Base-by-base conservation (phyloP, 73 alveolate genomes). In the Breviolum minutum region DNA sequence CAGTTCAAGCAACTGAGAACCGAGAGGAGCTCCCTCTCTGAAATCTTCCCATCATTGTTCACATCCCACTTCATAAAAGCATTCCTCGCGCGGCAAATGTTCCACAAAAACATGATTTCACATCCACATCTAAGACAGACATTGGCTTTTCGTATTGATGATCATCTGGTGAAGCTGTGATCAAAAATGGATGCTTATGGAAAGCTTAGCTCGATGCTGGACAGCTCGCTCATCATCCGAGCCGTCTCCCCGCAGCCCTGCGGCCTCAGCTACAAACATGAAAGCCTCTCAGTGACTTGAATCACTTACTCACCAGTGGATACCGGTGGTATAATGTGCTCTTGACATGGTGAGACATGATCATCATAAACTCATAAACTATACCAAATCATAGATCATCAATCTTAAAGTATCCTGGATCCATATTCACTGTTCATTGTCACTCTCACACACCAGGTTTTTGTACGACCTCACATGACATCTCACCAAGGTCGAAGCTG, bases 31-130 rank as follows among this genome's bases (percentile, higher is more conserved):
- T 89, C 96, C 70, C 96, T 40, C 71, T 89, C 96, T 13, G 96
- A 89, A 9, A 89, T 89, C 96, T 89, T 89, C 60, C 96, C 96
- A 69, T 89, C 96, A 61, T 89, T 69, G 96, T 89, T 89, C 62
- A 89, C 96, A 80, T 89, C 96, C 96, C 96, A 89, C 71, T 89
- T 89, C 0, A 86, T 86, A 40, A 89, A 89, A 69, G 86, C 82
- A 60, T 10, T 89, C 96, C 96, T 89, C 54, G 30, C 68, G 16
- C n/a, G 11, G 63, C 61, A 27, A 40, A 68, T 17, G 77, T 68
- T 22, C 3, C 3, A 22, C 1, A 68, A 22, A 68, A 68, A 14
- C 1, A 68, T 66, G 74, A 66, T 17, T 13, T 13, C 74, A 68
- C 17, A 1, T 40, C 54, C 54, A 40, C 54, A 40, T 40, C 54